Conservation (phyloP, 2,329 filamentous ascomycete genomes). For the Nothophoma quercina region DNA sequence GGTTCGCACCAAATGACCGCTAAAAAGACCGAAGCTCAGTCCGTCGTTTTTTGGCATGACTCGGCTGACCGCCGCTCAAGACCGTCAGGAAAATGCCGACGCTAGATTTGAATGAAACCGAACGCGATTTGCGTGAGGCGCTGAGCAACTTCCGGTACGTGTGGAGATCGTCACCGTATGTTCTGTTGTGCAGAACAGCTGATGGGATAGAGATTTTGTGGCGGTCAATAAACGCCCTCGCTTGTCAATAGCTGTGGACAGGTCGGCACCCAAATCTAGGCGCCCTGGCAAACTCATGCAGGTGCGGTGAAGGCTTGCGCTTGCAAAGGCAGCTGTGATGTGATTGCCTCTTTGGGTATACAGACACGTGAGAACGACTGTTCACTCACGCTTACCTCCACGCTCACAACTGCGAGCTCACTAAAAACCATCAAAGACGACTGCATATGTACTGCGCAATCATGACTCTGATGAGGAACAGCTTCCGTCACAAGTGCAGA, state of each 20-base stretch:
- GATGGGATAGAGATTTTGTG: background rate
- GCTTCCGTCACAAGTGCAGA: background rate
- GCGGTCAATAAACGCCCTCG: background rate
- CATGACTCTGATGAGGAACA: background rate
- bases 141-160: conserved; percentile 16
- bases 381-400: background rate
- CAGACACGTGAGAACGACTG: conserved; percentile 18
- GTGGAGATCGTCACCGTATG: conserved; percentile 16
- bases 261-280: background rate
- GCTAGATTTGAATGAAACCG: conserved; percentile 3
- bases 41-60: conserved; percentile 15
- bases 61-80: conserved; percentile 18
- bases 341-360: background rate
- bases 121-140: conserved; percentile 6
- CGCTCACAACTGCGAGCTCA: background rate
- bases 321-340: background rate
- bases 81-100: background rate
- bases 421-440: background rate
- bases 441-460: background rate
- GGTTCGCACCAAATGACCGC: conserved; percentile 13
- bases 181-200: conserved; percentile 9
- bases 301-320: conserved; percentile 2
- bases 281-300: conserved; percentile 5
- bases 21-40: conserved; percentile 14
- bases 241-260: background rate